Percentiles rank a stretch among this genome's conserved stretches.
phyloP scores from a whole-genome alignment of 2,329 filamentous ascomycete genomes.

The Paraconiothyrium brasiliense region DNA sequence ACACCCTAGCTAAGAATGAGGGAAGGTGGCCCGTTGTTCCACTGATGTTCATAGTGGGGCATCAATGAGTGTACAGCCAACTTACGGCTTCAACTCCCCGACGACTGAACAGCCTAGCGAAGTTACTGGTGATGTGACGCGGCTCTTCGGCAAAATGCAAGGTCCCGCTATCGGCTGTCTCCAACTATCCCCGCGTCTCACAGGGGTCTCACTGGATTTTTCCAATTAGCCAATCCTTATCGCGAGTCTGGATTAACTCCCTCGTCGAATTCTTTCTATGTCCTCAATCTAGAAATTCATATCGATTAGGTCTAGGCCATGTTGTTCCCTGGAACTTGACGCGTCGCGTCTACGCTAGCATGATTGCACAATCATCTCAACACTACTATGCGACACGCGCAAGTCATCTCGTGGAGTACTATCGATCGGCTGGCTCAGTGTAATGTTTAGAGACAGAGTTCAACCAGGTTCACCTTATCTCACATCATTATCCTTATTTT shows the following conservation, averaged over 20 bases:
- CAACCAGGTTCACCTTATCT: not conserved
- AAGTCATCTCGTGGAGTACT: not conserved
- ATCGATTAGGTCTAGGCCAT: constrained; percentile 8
- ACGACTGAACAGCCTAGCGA: not conserved
- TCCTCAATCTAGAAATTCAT: constrained; percentile 7
- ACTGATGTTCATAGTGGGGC: not conserved
- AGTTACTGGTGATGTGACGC: not conserved
- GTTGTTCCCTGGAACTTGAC: constrained; percentile 1
- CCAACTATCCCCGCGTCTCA: constrained; percentile 11
- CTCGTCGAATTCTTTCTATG: constrained; percentile 13
- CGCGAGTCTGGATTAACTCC: constrained; percentile 5
- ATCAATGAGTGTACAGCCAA: not conserved
- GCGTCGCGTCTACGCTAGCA: constrained; percentile 3
- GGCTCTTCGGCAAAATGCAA: constrained; percentile 16
- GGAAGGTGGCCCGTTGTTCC: constrained; percentile 4
- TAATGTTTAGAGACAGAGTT: not conserved
- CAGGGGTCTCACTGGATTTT: constrained; percentile 8
- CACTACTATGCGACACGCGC: not conserved
- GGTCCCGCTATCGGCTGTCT: constrained; percentile 3
- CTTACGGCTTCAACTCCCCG: constrained; percentile 3
- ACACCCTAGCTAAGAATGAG: not conserved
- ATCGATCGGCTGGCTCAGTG: not conserved
- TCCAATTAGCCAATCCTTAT: constrained; percentile 16
- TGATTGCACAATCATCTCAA: not conserved
- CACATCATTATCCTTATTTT: constrained; percentile 6